Conservation (phyloP, 1,139 yeast species). For the Meyerozyma guilliermondii region DNA sequence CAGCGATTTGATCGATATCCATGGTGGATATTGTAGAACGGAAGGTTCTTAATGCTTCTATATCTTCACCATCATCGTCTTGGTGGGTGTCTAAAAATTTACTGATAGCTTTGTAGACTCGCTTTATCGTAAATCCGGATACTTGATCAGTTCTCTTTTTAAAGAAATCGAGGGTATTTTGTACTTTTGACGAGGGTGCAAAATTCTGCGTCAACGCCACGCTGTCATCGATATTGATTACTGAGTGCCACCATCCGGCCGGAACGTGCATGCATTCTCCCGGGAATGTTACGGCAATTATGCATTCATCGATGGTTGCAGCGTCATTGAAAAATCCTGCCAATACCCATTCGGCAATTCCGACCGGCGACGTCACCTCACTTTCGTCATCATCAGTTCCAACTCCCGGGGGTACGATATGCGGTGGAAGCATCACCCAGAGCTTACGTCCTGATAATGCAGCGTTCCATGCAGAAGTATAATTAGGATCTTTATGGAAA, state of each 20-base stretch:
- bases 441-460: constrained; percentile 69
- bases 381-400: constrained; percentile 71
- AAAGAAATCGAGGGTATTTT: constrained; percentile 61
- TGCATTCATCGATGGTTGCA: constrained; percentile 42
- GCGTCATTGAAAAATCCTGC: constrained; percentile 74
- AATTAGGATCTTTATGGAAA: constrained; percentile 89
- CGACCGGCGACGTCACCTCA: constrained; percentile 88
- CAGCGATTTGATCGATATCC: constrained; percentile 18
- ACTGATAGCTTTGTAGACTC: constrained; percentile 37
- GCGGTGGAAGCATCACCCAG: constrained; percentile 88
- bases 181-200: constrained; percentile 60
- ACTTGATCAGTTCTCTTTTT: constrained; percentile 64
- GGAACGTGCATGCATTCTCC: constrained; percentile 90
- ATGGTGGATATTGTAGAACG: constrained; percentile 8
- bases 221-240: constrained; percentile 73
- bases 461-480: constrained; percentile 88
- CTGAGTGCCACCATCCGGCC: constrained; percentile 95
- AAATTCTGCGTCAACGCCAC: constrained; percentile 85
- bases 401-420: constrained; percentile 78
- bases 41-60: background rate
- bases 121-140: constrained; percentile 67
- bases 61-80: constrained; percentile 25
- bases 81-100: constrained; percentile 16
- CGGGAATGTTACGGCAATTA: constrained; percentile 70
- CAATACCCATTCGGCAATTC: constrained; percentile 86